These are phyloP conservation scores for Fusarium sp. DNA, from an alignment of 2,329 filamentous ascomycete species.

Conservation along the genomic window DNA sequence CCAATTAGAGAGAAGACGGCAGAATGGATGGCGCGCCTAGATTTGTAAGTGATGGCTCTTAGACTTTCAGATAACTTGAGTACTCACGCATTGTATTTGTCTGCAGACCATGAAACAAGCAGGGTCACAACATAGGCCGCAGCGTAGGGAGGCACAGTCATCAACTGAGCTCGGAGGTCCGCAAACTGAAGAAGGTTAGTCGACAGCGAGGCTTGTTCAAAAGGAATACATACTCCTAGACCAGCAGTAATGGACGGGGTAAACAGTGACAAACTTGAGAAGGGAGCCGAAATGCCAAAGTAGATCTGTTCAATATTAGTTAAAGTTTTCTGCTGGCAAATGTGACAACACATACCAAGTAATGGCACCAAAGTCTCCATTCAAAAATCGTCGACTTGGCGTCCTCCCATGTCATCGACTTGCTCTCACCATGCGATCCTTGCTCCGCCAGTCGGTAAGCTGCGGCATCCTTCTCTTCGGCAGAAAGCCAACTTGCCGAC, in stretches of 20 bases:
- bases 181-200: slow-evolving; percentile 21
- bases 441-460: slow-evolving; percentile 50
- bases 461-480: slow-evolving; percentile 67
- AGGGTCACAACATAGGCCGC: slow-evolving; percentile 60
- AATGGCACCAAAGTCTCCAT: slow-evolving; percentile 73
- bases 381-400: slow-evolving; percentile 74
- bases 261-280: slow-evolving; percentile 68
- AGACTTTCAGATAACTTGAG: accelerated
- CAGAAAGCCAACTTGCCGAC: slow-evolving; percentile 68
- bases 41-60: neutral
- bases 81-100: slow-evolving; percentile 62
- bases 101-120: slow-evolving; percentile 66
- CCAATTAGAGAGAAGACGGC: slow-evolving; percentile 59
- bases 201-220: slow-evolving; percentile 3
- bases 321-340: accelerated
- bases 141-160: slow-evolving; percentile 72
- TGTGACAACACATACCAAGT: slow-evolving; percentile 52
- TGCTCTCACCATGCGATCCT: slow-evolving; percentile 62
- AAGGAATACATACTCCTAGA: slow-evolving; percentile 45
- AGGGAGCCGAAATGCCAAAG: slow-evolving; percentile 62
- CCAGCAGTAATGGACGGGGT: slow-evolving; percentile 68
- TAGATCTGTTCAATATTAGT: slow-evolving; percentile 49
- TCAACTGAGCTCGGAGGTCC: slow-evolving; percentile 65
- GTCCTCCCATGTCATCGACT: slow-evolving; percentile 71
- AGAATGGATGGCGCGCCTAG: slow-evolving; percentile 54